Evolutionary conservation across 164 flowering plant genomes (phyloP), one percentile per base, ranked within the genome.

Genomic region (Nymphaea thermarum): DNA sequence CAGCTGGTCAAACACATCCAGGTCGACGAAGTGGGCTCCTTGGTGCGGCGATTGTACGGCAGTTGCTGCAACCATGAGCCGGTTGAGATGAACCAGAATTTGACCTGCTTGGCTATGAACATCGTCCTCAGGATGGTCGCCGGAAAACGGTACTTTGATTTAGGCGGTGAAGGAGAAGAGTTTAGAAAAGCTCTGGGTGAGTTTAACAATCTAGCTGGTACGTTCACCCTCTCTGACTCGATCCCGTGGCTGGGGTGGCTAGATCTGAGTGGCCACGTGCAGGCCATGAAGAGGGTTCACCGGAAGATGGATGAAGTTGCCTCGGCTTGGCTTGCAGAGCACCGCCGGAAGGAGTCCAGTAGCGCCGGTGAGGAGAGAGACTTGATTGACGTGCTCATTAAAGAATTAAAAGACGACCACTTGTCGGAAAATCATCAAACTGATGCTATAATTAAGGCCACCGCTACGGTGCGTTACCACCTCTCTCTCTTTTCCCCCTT

Each of bases 371-470:
- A 25, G 36, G 36, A 25, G 36, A 55, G 67, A 62, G 80, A 78
- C 62, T 78, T 78, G 43, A 69, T 78, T 14, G 76, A 78, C 41
- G 74, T 75, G 70, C 64, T 78, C 75, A 16, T 78, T 25, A 44
- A 73, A 2, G 42, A 59, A 2, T 36, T 66, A 15, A 70, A 72
- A 2, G 66, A 67, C 18, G 25, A 36, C 3, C 17, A 60, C 5
- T 12, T 70, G 43, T 71, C 41, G 4, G 63, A 11, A 55, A 16
- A 55, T 42, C 47, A 43, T 59, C 76, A 74, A 12, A 60, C 67
- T 6, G 63, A 70, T 70, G 68, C 74, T 4, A 62, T 67, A 4
- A 63, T 61, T 63, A 78, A 75, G 43, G 65, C 74, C 5, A 71
- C 64, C 2, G 47, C 71, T 43, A 36, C 73, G 71, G 79, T 73